phyloP scores from a whole-genome alignment of 129 eudicot species.

The Calendula officinalis region DNA sequence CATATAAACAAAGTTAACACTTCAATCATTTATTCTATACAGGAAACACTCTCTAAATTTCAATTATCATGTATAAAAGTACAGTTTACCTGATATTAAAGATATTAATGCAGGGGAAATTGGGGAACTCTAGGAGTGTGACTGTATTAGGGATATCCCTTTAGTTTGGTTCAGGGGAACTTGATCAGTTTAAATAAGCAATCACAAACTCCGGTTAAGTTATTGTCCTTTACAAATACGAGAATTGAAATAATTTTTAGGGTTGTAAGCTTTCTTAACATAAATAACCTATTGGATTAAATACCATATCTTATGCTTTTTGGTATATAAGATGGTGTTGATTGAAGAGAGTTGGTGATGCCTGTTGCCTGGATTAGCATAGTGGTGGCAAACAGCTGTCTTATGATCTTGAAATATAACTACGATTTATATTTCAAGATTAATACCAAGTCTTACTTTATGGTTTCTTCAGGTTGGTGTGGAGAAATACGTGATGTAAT shows the following conservation, averaged over 20 bases:
- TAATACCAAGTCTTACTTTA: constrained; percentile 4
- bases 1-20: constrained; percentile 3
- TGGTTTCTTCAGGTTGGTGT: constrained; percentile 77
- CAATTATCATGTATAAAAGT: neutral
- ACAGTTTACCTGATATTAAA: neutral
- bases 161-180: neutral
- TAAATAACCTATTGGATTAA: too few species aligned
- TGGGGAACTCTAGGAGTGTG: neutral
- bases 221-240: too few species aligned
- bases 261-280: too few species aligned
- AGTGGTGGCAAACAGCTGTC: too few species aligned
- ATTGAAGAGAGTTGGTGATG: too few species aligned
- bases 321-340: too few species aligned
- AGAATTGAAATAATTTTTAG: too few species aligned
- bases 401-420: too few species aligned
- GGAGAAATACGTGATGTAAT: constrained; percentile 98
- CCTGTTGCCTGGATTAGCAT: too few species aligned
- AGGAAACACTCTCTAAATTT: constrained; percentile 1
- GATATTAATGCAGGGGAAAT: neutral
- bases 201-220: too few species aligned
- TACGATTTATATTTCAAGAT: neutral
- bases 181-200: too few species aligned
- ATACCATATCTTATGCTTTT: too few species aligned
- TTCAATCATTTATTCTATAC: neutral
- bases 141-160: neutral